Evolutionary conservation across 192 early-diverging fungal genomes (phyloP).

Genomic region (Linnemannia zychae): DNA sequence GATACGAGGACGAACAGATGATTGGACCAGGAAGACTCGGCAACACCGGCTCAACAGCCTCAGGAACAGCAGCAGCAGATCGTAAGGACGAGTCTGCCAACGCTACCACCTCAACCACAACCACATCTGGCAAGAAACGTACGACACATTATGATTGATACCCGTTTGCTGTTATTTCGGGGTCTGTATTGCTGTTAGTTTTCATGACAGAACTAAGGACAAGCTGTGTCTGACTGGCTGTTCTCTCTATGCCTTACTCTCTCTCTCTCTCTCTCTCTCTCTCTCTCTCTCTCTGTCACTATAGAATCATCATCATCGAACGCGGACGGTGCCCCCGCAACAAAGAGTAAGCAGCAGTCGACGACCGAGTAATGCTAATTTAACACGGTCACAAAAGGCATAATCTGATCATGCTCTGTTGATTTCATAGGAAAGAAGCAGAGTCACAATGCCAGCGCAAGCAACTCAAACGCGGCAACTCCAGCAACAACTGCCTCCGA

Average conservation of each 20-base stretch:
- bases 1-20: conserved; percentile 94
- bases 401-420: neutral
- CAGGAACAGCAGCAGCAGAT: conserved; percentile 33
- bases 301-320: conserved; percentile 23
- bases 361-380: neutral
- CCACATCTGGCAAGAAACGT: conserved; percentile 48
- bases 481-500: conserved; percentile 25
- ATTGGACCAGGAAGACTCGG: conserved; percentile 65
- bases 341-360: conserved; percentile 51
- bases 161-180: neutral
- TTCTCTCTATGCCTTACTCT: neutral
- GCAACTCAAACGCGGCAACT: conserved; percentile 16
- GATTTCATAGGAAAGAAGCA: conserved; percentile 48
- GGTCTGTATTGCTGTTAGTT: neutral
- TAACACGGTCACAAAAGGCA: neutral
- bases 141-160: neutral
- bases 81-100: conserved; percentile 60
- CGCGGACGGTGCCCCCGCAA: conserved; percentile 31
- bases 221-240: neutral
- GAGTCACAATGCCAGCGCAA: conserved; percentile 31
- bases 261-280: no score
- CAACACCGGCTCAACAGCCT: conserved; percentile 45
- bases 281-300: no score
- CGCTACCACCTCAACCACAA: conserved; percentile 42
- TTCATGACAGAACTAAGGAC: neutral